A percentile compares a stretch with the other conserved stretches of the same genome.
These are phyloP conservation scores for Cystobasidium slooffiae DNA, from an alignment of 1,284 basidiomycete species.

Conservation along the genomic window DNA sequence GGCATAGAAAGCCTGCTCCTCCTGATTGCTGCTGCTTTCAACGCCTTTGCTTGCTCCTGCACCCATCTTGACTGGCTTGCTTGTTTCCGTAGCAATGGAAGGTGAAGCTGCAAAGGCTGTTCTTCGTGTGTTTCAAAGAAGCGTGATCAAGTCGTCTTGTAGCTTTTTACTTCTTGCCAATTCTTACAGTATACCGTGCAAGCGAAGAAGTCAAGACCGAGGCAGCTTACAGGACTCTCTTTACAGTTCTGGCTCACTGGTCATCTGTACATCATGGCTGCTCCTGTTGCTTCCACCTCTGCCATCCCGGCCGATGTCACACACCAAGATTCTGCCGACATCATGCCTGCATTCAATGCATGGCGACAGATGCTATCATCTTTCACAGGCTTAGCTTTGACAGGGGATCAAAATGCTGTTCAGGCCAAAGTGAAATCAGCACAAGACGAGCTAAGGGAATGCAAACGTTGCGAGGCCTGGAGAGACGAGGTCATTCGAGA, in stretches of 20 bases:
- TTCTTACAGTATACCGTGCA: neutral
- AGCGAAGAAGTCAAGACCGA: too few species aligned
- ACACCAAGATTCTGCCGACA: constrained; percentile 25
- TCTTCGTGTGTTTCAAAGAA: too few species aligned
- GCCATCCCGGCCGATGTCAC: neutral
- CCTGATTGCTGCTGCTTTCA: constrained; percentile 25
- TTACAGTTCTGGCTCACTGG: neutral
- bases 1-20: constrained; percentile 44
- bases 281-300: constrained; percentile 10
- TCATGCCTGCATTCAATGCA: constrained; percentile 33
- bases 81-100: too few species aligned
- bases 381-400: constrained; percentile 56
- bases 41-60: constrained; percentile 39
- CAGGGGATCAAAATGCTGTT: constrained; percentile 54
- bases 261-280: neutral
- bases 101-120: too few species aligned
- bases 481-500: constrained; percentile 59
- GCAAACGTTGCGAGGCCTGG: constrained; percentile 61
- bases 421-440: constrained; percentile 49
- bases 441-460: constrained; percentile 56
- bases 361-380: constrained; percentile 21
- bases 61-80: constrained; percentile 25
- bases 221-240: too few species aligned
- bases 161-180: constrained; percentile 1
- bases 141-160: neutral